A percentile compares a stretch with the other conserved stretches of the same genome.
Conservation (phyloP, 2,329 filamentous ascomycete genomes). For the Kalmusia sp. region DNA sequence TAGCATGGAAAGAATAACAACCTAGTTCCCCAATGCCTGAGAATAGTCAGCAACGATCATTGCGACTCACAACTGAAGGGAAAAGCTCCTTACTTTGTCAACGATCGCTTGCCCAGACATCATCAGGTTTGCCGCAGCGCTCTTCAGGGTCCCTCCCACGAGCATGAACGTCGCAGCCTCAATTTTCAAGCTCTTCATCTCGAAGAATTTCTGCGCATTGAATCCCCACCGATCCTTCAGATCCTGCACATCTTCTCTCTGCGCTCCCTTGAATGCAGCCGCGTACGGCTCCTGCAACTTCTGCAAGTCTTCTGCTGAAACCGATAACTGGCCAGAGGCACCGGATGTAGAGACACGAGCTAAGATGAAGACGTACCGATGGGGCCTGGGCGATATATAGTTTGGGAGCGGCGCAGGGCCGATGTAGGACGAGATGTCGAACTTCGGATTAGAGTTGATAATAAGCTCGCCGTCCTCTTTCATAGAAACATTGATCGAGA, state of each 20-base stretch:
- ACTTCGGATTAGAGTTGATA: constrained; percentile 4
- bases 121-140: constrained; percentile 18
- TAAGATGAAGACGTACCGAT: constrained; percentile 30
- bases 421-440: constrained; percentile 23
- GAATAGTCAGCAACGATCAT: no score
- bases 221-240: constrained; percentile 33
- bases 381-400: constrained; percentile 25
- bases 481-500: constrained; percentile 23
- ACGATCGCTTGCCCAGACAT: constrained; percentile 25
- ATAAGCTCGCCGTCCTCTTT: constrained; percentile 16
- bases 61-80: no score
- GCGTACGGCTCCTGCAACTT: constrained; percentile 25
- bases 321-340: neutral
- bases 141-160: constrained; percentile 25
- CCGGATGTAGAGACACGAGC: constrained; percentile 14
- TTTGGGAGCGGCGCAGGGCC: constrained; percentile 30
- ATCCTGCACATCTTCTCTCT: constrained; percentile 24
- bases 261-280: constrained; percentile 23
- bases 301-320: constrained; percentile 23
- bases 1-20: no score
- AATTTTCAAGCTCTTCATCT: constrained; percentile 24
- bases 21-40: no score
- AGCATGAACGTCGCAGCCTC: constrained; percentile 26
- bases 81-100: constrained; percentile 22
- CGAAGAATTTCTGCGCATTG: constrained; percentile 25